Percentiles rank a stretch among this genome's conserved stretches.
Evolutionary conservation across 1,284 basidiomycete genomes (phyloP).

Genomic region (Jaminaea rosea): DNA sequence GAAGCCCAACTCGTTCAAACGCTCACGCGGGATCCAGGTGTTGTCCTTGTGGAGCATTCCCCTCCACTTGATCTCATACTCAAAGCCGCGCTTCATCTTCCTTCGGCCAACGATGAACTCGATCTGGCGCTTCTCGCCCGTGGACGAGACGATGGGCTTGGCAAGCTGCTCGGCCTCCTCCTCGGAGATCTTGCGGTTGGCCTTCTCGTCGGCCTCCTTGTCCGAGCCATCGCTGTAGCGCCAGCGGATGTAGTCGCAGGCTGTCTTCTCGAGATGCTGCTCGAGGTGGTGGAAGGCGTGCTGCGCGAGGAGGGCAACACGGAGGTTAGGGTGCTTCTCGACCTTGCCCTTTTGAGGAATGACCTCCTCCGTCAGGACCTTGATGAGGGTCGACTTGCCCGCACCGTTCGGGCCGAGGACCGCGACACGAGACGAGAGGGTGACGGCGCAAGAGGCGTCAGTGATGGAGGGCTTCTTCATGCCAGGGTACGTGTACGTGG

Average conservation of each 20-base stretch:
- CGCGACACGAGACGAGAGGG: slow-evolving; percentile 57
- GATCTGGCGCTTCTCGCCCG: slow-evolving; percentile 81
- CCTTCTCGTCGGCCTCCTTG: slow-evolving; percentile 85
- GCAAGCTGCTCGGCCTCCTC: slow-evolving; percentile 78
- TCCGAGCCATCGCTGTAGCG: slow-evolving; percentile 98
- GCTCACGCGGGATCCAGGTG: slow-evolving; percentile 85
- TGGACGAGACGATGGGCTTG: slow-evolving; percentile 79
- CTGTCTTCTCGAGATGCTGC: slow-evolving; percentile 46
- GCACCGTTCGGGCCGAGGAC: slow-evolving; percentile 48
- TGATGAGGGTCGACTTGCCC: slow-evolving; percentile 76
- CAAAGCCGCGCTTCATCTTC: slow-evolving; percentile 86
- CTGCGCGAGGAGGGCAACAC: slow-evolving; percentile 95
- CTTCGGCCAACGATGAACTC: slow-evolving; percentile 87
- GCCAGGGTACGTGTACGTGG: slow-evolving; percentile 92
- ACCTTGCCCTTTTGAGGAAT: slow-evolving; percentile 84
- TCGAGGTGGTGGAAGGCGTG: slow-evolving; percentile 54
- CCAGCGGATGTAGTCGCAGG: slow-evolving; percentile 61
- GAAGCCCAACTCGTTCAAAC: slow-evolving; percentile 80
- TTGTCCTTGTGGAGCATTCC: slow-evolving; percentile 89
- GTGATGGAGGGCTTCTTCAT: slow-evolving; percentile 69
- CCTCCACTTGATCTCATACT: slow-evolving; percentile 94
- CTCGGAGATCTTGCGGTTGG: slow-evolving; percentile 74
- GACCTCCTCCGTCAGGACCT: slow-evolving; percentile 90
- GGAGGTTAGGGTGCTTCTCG: slow-evolving; percentile 89
- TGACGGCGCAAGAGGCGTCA: slow-evolving; percentile 84